Conservation (phyloP, 495 filamentous ascomycete species). For the Aspergillus haitiensis region DNA sequence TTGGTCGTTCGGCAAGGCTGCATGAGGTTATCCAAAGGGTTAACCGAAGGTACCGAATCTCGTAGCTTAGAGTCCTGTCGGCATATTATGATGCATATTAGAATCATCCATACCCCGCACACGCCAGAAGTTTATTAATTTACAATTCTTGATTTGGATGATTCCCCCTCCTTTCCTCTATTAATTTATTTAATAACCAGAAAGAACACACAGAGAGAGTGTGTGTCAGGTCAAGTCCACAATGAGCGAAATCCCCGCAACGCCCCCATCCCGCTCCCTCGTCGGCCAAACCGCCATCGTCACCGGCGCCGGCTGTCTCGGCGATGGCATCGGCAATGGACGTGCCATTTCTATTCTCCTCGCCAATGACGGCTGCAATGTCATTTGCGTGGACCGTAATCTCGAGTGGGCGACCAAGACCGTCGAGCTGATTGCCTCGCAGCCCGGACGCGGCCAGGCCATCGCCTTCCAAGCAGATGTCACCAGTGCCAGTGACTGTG, state of each 20-base stretch:
- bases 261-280: conserved; percentile 25
- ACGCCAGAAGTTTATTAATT: too few species aligned
- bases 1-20: not conserved
- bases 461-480: conserved; percentile 50
- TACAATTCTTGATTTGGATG: not conserved
- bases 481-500: conserved; percentile 48
- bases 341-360: conserved; percentile 58
- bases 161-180: not conserved
- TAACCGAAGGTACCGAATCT: not conserved
- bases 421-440: conserved; percentile 43
- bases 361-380: conserved; percentile 53
- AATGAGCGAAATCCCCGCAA: conserved; percentile 5
- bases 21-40: conserved; percentile 1
- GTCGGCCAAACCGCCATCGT: conserved; percentile 57
- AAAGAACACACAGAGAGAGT: too few species aligned
- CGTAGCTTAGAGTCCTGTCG: not conserved
- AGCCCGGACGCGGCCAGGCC: conserved; percentile 28
- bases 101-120: not conserved
- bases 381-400: conserved; percentile 56
- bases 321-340: conserved; percentile 59
- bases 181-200: too few species aligned
- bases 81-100: not conserved
- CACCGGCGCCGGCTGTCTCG: conserved; percentile 56
- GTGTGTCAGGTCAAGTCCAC: too few species aligned
- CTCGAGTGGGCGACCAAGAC: conserved; percentile 48